Conservation (phyloP, 1,284 basidiomycete species). For the Cystobasidiaceae sp. region DNA sequence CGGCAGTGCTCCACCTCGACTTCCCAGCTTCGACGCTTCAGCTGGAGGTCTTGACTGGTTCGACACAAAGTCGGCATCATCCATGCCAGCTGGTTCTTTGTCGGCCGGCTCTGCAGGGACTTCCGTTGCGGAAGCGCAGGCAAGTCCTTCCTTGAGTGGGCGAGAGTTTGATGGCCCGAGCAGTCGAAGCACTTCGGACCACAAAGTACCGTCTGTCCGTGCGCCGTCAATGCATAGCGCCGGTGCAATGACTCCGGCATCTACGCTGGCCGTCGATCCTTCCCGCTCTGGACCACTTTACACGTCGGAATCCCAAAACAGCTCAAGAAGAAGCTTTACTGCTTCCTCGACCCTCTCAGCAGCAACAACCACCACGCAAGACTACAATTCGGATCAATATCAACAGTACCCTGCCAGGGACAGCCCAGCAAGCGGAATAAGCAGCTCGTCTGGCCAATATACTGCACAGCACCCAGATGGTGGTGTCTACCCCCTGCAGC, state of each 20-base stretch:
- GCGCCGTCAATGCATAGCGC: neutral
- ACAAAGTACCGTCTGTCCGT: neutral
- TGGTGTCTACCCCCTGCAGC: no score
- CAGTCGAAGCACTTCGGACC: neutral
- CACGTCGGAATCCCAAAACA: neutral
- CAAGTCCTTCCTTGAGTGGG: no score
- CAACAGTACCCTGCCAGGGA: slow-evolving; percentile 1
- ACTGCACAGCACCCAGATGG: neutral
- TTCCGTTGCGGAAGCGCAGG: no score
- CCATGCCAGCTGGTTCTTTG: neutral
- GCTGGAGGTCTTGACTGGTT: slow-evolving; percentile 24
- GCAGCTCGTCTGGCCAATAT: neutral
- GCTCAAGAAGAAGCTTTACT: slow-evolving; percentile 7
- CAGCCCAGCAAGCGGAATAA: slow-evolving; percentile 5
- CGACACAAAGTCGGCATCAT: neutral
- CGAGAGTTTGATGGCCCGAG: no score
- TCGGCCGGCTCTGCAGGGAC: neutral
- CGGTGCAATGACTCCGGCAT: no score
- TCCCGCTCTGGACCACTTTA: no score
- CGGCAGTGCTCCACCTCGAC: neutral
- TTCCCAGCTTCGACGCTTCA: slow-evolving; percentile 29
- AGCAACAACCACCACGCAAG: slow-evolving; percentile 9
- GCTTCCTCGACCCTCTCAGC: slow-evolving; percentile 4
- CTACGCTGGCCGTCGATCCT: no score
- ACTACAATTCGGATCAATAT: slow-evolving; percentile 17